Evolutionary conservation across 2,329 filamentous ascomycete species (phyloP).

Genomic region (Drechslerella dactyloides): DNA sequence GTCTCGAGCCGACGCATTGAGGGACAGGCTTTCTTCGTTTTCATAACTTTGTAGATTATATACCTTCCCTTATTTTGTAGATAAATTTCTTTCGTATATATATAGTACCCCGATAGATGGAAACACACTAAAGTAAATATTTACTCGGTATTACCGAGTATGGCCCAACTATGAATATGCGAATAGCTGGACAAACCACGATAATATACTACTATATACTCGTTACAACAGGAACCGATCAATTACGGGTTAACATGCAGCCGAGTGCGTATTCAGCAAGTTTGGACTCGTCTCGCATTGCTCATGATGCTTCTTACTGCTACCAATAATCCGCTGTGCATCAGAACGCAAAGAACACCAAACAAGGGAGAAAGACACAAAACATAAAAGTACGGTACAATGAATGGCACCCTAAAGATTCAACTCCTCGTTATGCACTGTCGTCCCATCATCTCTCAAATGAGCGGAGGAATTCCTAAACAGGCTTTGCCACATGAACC

Average conservation of each 20-base stretch:
- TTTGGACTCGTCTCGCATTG: not conserved
- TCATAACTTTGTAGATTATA: not conserved
- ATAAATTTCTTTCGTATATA: not conserved
- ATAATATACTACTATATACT: too few relatives aligned
- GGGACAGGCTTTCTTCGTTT: not conserved
- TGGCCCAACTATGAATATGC: too few relatives aligned
- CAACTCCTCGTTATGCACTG: conserved; percentile 50
- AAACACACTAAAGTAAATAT: not conserved
- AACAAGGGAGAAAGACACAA: not conserved
- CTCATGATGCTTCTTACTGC: not conserved
- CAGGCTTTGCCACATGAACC: conserved; percentile 95
- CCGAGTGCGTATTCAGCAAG: not conserved
- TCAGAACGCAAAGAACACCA: conserved; percentile 1
- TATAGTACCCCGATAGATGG: too few relatives aligned
- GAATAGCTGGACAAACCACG: too few relatives aligned
- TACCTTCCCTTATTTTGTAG: not conserved
- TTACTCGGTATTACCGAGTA: too few relatives aligned
- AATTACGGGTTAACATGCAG: too few relatives aligned
- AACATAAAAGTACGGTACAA: conserved; percentile 55
- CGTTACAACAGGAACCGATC: too few relatives aligned
- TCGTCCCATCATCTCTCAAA: conserved; percentile 62
- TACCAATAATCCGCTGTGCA: conserved; percentile 7
- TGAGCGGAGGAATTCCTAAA: conserved; percentile 95
- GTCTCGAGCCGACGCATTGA: not conserved
- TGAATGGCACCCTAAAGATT: conserved; percentile 48